Percentiles rank a stretch among this genome's conserved stretches.
These are phyloP conservation scores for Hebeloma cylindrosporum DNA, from an alignment of 768 basidiomycete genomes.

Conservation along the genomic window DNA sequence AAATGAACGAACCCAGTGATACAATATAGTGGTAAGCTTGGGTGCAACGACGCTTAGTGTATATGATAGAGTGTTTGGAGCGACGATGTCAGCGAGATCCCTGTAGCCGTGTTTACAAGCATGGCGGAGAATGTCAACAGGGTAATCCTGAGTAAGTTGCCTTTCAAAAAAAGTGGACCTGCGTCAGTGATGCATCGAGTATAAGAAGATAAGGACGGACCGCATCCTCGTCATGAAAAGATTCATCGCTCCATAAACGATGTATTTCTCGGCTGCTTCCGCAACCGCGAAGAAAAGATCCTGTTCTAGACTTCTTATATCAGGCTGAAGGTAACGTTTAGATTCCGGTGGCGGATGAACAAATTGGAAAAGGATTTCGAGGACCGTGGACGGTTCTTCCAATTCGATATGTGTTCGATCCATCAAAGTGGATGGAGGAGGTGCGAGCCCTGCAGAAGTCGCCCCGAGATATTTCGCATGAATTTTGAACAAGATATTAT, in stretches of 20 bases:
- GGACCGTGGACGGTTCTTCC: slow-evolving; percentile 1
- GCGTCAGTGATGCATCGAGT: background rate
- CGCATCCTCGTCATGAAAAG: slow-evolving; percentile 17
- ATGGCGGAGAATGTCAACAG: slow-evolving; percentile 6
- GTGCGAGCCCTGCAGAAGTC: slow-evolving; percentile 5
- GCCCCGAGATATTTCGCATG: slow-evolving; percentile 3
- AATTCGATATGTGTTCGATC: slow-evolving; percentile 1
- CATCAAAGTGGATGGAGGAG: background rate
- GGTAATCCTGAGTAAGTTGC: background rate
- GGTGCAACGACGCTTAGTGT: no score
- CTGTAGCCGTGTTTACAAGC: slow-evolving; percentile 8
- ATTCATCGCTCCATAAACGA: slow-evolving; percentile 24
- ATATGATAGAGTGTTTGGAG: no score
- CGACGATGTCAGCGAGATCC: background rate
- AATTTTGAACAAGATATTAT: slow-evolving; percentile 12
- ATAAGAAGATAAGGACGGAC: slow-evolving; percentile 1
- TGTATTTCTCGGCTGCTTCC: slow-evolving; percentile 28
- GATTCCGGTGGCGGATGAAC: slow-evolving; percentile 6
- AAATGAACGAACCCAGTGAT: no score
- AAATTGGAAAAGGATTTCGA: slow-evolving; percentile 17
- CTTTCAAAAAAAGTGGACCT: no score
- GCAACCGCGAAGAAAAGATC: slow-evolving; percentile 12
- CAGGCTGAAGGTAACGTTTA: slow-evolving; percentile 4
- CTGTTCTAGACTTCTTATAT: slow-evolving; percentile 1
- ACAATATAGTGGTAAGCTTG: no score